Evolutionary conservation across 1,284 basidiomycete species (phyloP).

Genomic region (Boletus semigastroideus): DNA sequence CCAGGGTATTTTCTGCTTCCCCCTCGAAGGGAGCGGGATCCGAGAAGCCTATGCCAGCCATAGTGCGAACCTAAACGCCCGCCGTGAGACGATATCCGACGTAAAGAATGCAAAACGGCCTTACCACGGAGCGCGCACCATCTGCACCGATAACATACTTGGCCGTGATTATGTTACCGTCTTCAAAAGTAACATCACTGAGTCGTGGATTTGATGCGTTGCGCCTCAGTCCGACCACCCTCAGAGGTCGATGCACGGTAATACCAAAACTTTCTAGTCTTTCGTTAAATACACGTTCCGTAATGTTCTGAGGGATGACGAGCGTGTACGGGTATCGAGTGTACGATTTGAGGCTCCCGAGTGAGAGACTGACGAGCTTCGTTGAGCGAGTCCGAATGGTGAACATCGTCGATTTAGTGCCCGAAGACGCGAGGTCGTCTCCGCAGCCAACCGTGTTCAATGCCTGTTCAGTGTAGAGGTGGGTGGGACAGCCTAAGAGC

Average conservation of each 20-base stretch:
- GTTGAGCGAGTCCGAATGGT: slow-evolving; percentile 34
- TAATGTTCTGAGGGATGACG: slow-evolving; percentile 46
- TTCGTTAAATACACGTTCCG: slow-evolving; percentile 43
- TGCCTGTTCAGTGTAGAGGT: slow-evolving; percentile 16
- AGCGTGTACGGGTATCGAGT: slow-evolving; percentile 49
- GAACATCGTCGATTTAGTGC: slow-evolving; percentile 34
- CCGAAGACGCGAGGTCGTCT: slow-evolving; percentile 39
- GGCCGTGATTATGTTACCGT: slow-evolving; percentile 45
- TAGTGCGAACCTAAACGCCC: slow-evolving; percentile 17
- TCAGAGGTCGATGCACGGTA: slow-evolving; percentile 25
- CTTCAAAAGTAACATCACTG: slow-evolving; percentile 48
- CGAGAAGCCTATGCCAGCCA: slow-evolving; percentile 19
- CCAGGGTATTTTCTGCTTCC: slow-evolving; percentile 9
- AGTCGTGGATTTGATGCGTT: slow-evolving; percentile 25
- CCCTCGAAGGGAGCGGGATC: slow-evolving; percentile 10
- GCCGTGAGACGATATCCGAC: neutral
- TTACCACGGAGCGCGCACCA: slow-evolving; percentile 51
- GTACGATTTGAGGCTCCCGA: slow-evolving; percentile 34
- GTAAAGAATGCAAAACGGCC: slow-evolving; percentile 11
- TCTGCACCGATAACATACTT: slow-evolving; percentile 57
- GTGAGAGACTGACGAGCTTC: slow-evolving; percentile 33
- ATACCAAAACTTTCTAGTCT: slow-evolving; percentile 33
- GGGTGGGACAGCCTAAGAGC: too few relatives aligned
- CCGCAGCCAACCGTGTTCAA: slow-evolving; percentile 48
- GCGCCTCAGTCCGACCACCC: slow-evolving; percentile 31